Evolutionary conservation across 441 rosid species (phyloP), one percentile per base, ranked within the genome.

Genomic region (Biscutella laevigata): DNA sequence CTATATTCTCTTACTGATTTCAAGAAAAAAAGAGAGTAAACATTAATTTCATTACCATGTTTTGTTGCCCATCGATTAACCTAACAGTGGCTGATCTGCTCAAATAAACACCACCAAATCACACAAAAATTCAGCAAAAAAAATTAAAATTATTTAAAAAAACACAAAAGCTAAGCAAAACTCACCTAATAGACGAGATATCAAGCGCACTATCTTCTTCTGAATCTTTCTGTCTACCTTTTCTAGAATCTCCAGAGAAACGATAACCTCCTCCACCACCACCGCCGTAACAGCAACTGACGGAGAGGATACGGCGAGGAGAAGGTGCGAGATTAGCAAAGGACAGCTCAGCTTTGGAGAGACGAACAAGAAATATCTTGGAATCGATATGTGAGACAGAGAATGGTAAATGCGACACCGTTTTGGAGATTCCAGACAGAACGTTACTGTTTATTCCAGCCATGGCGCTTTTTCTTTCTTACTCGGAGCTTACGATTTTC

Each of bases 21-120:
- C n/a, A n/a, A n/a, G n/a, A n/a, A n/a, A n/a, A n/a, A n/a, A n/a
- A n/a, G n/a, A n/a, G n/a, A n/a, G n/a, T n/a, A n/a, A n/a, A n/a
- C n/a, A n/a, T n/a, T n/a, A n/a, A n/a, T n/a, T n/a, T n/a, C n/a
- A n/a, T n/a, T n/a, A n/a, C n/a, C n/a, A n/a, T n/a, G n/a, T n/a
- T n/a, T n/a, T n/a, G n/a, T n/a, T n/a, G n/a, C 49, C 61, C 73
- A 58, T 84, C 92, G 36, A 91, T 84, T 7, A 91, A 84, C 66
- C 98, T 81, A 60, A 91, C 96, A 19, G 77, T 59, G 67, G 68
- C 68, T 25, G 96, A 87, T 81, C 96, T 90, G 62, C 36, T 38
- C 49, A 57, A 68, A 10, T 13, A 60, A 22, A 68, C 4, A 39
- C 5, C 53, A 48, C 13, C 33, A 49, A 0, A 1, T 30, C 52